These are phyloP conservation scores for Escallonia herrerae DNA, from an alignment of 129 eudicot genomes.

Conservation along the genomic window DNA sequence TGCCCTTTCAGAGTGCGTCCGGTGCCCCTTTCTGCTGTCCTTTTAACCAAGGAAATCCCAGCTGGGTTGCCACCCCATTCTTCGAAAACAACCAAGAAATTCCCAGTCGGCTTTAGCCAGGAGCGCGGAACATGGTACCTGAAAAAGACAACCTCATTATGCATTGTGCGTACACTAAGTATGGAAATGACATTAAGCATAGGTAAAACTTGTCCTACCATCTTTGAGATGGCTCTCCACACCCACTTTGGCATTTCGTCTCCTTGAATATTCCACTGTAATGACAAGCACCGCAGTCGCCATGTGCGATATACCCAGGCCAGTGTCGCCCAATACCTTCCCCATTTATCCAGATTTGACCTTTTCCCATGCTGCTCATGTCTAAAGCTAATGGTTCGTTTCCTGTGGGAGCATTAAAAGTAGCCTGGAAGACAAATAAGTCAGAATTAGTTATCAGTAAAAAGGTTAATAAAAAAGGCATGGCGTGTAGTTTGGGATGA, in stretches of 20 bases:
- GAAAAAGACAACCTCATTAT: slow-evolving; percentile 7
- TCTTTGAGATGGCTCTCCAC: slow-evolving; percentile 86
- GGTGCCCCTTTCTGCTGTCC: slow-evolving; percentile 17
- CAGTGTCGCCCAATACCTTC: slow-evolving; percentile 75
- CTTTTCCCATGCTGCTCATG: slow-evolving; percentile 69
- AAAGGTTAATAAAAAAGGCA: background rate
- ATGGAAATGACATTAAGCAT: no score
- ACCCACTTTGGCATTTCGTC: slow-evolving; percentile 55
- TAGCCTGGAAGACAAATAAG: slow-evolving; percentile 30
- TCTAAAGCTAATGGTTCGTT: slow-evolving; percentile 64
- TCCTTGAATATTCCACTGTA: slow-evolving; percentile 64
- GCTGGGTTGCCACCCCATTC: slow-evolving; percentile 81
- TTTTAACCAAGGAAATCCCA: slow-evolving; percentile 57
- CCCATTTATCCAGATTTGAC: slow-evolving; percentile 75
- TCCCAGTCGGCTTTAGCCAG: slow-evolving; percentile 62
- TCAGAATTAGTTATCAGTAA: background rate
- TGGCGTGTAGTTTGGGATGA: background rate
- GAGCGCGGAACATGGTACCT: slow-evolving; percentile 93
- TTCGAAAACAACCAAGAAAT: slow-evolving; percentile 69
- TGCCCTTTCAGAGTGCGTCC: no score
- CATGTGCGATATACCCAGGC: slow-evolving; percentile 60
- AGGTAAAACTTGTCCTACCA: slow-evolving; percentile 38
- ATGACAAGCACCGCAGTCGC: slow-evolving; percentile 52
- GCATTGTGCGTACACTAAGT: no score
- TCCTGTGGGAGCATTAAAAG: slow-evolving; percentile 55